Conservation (phyloP, 495 filamentous ascomycete genomes). For the Clohesyomyces aquaticus region DNA sequence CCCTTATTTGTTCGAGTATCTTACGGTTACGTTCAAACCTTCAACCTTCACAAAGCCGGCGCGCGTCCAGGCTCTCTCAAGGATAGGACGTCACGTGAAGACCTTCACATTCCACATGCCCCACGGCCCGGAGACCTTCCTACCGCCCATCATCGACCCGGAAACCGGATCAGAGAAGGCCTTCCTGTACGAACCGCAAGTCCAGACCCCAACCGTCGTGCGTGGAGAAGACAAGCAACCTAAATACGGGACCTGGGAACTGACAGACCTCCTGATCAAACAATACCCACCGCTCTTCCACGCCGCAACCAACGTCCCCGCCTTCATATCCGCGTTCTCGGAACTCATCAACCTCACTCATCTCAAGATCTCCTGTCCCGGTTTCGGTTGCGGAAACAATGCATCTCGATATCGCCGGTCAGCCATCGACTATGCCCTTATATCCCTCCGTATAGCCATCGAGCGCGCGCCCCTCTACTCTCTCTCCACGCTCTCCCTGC, state of each 20-base stretch:
- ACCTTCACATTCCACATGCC: slow-evolving; percentile 70
- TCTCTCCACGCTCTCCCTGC: slow-evolving; percentile 66
- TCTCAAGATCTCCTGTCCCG: slow-evolving; percentile 71
- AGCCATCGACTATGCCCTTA: slow-evolving; percentile 80
- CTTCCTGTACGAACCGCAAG: slow-evolving; percentile 75
- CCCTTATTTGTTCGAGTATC: slow-evolving; percentile 56
- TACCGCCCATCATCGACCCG: slow-evolving; percentile 74
- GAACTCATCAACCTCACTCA: slow-evolving; percentile 66
- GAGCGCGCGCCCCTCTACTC: slow-evolving; percentile 64
- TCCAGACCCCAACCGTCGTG: slow-evolving; percentile 42
- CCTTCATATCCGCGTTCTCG: slow-evolving; percentile 71
- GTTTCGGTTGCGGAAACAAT: slow-evolving; percentile 65
- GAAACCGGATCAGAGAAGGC: slow-evolving; percentile 68
- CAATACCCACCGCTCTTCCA: slow-evolving; percentile 85
- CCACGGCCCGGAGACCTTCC: slow-evolving; percentile 70
- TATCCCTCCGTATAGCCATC: slow-evolving; percentile 74
- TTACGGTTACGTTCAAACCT: slow-evolving; percentile 66
- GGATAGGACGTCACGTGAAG: slow-evolving; percentile 72
- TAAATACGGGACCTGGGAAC: slow-evolving; percentile 68
- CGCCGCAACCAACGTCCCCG: slow-evolving; percentile 77
- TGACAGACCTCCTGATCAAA: slow-evolving; percentile 70
- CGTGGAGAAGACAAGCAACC: slow-evolving; percentile 49
- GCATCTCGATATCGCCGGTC: slow-evolving; percentile 69
- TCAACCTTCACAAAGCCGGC: slow-evolving; percentile 70
- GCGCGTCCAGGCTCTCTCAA: slow-evolving; percentile 67